These are phyloP conservation scores for Fusarium equiseti DNA, from an alignment of 2,329 filamentous ascomycete genomes.

Conservation along the genomic window DNA sequence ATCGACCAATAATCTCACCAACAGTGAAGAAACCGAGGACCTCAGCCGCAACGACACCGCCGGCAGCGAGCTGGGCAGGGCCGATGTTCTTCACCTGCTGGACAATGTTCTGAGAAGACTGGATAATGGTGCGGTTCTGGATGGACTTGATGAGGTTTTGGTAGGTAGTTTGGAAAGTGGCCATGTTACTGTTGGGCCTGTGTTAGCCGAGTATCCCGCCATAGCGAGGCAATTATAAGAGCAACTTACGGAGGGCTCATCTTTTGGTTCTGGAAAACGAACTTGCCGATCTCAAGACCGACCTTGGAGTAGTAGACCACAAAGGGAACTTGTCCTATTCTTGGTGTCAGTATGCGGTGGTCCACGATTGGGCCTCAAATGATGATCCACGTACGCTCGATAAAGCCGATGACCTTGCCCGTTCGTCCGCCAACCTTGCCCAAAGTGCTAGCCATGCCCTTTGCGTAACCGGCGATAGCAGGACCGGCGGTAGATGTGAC, in stretches of 20 bases:
- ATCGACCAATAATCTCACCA: constrained; percentile 94
- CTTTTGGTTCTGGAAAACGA: constrained; percentile 88
- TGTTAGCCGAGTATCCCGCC: constrained; percentile 26
- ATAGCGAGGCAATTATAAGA: constrained; percentile 19
- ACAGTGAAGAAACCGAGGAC: constrained; percentile 97
- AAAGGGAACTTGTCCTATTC: constrained; percentile 82
- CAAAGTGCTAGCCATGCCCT: constrained; percentile 73
- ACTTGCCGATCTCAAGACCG: constrained; percentile 85
- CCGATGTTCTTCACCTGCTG: constrained; percentile 76
- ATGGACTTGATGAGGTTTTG: constrained; percentile 78
- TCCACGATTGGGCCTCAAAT: not conserved
- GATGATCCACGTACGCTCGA: constrained; percentile 79
- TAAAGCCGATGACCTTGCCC: constrained; percentile 79
- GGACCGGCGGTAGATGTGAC: constrained; percentile 85
- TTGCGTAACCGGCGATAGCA: constrained; percentile 77
- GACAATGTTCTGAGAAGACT: constrained; percentile 68
- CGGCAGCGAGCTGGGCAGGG: constrained; percentile 75
- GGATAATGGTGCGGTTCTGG: constrained; percentile 71
- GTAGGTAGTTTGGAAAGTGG: constrained; percentile 89
- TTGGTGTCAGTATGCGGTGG: constrained; percentile 22
- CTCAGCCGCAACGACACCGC: constrained; percentile 85
- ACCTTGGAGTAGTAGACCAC: constrained; percentile 94
- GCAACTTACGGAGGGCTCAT: constrained; percentile 92
- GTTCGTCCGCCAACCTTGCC: constrained; percentile 86
- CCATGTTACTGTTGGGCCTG: constrained; percentile 69